Evolutionary conservation across 2,329 filamentous ascomycete species (phyloP).

Genomic region (Dendrostoma leiphaemia): DNA sequence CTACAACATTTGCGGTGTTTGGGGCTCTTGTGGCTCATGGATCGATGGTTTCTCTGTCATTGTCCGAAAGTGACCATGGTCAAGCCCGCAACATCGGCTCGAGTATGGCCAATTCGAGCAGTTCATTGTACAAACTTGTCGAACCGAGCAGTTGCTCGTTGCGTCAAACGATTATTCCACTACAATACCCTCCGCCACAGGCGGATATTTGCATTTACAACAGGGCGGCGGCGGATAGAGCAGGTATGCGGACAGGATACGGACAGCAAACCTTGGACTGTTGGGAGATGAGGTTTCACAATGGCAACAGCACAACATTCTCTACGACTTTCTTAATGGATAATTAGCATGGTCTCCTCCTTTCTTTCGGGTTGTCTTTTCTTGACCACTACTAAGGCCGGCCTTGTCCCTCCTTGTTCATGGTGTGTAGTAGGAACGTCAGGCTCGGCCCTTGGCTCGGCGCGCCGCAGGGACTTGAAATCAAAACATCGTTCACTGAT

Average conservation of each 20-base stretch:
- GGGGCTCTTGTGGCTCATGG: constrained; percentile 78
- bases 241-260: not conserved
- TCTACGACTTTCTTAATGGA: constrained; percentile 13
- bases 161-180: not conserved
- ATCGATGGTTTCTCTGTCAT: constrained; percentile 84
- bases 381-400: constrained; percentile 3
- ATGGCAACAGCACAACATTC: too few relatives aligned
- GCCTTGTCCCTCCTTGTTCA: constrained; percentile 11
- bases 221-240: not conserved
- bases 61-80: constrained; percentile 17
- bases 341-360: constrained; percentile 11
- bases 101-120: not conserved
- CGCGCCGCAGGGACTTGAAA: not conserved
- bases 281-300: too few relatives aligned
- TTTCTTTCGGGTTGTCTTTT: too few relatives aligned
- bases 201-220: not conserved
- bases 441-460: too few relatives aligned
- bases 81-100: not conserved
- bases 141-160: not conserved
- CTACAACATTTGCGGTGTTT: constrained; percentile 84
- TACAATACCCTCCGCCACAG: not conserved
- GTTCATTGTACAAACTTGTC: constrained; percentile 7
- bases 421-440: not conserved
- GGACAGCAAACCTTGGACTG: too few relatives aligned
- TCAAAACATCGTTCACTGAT: too few relatives aligned